A percentile compares a stretch with the other conserved stretches of the same genome.
Evolutionary conservation across 352 stramenopile species (phyloP).

Genomic region (Pythium phragmiticola): DNA sequence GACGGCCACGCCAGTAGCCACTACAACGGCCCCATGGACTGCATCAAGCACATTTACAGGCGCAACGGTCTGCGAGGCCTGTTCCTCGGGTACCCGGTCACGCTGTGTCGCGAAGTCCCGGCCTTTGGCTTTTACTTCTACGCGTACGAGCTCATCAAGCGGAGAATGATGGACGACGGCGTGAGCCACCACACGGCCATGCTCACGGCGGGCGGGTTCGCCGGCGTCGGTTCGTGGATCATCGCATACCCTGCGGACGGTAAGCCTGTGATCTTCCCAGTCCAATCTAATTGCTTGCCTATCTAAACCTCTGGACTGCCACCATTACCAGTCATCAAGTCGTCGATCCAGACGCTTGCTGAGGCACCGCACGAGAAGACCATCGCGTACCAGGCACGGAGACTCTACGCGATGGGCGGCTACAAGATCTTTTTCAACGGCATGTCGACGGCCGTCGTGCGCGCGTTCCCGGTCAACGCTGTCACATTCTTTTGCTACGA

Average conservation of each 20-base stretch:
- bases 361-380: slow-evolving; percentile 58
- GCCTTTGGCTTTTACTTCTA: slow-evolving; percentile 86
- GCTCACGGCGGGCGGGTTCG: slow-evolving; percentile 74
- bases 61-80: slow-evolving; percentile 54
- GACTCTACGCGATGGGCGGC: slow-evolving; percentile 65
- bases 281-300: too few relatives aligned
- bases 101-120: slow-evolving; percentile 72
- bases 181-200: slow-evolving; percentile 71
- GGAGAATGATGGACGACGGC: slow-evolving; percentile 52
- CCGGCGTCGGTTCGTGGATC: slow-evolving; percentile 78
- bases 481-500: slow-evolving; percentile 89
- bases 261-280: slow-evolving; percentile 22
- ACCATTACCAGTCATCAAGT: slow-evolving; percentile 69
- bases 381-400: slow-evolving; percentile 67
- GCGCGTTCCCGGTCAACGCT: slow-evolving; percentile 82
- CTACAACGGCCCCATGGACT: slow-evolving; percentile 72
- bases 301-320: not conserved
- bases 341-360: slow-evolving; percentile 77
- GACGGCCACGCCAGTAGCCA: slow-evolving; percentile 57
- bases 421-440: slow-evolving; percentile 77
- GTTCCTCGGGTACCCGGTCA: slow-evolving; percentile 75
- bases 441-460: slow-evolving; percentile 70
- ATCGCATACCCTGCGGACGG: slow-evolving; percentile 82
- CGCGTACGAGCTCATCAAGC: slow-evolving; percentile 80
- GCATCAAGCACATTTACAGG: slow-evolving; percentile 70